Percentiles rank a stretch among this genome's conserved stretches.
phyloP scores from a whole-genome alignment of 2,329 filamentous ascomycete genomes.

The Aspergillus ochraceus region DNA sequence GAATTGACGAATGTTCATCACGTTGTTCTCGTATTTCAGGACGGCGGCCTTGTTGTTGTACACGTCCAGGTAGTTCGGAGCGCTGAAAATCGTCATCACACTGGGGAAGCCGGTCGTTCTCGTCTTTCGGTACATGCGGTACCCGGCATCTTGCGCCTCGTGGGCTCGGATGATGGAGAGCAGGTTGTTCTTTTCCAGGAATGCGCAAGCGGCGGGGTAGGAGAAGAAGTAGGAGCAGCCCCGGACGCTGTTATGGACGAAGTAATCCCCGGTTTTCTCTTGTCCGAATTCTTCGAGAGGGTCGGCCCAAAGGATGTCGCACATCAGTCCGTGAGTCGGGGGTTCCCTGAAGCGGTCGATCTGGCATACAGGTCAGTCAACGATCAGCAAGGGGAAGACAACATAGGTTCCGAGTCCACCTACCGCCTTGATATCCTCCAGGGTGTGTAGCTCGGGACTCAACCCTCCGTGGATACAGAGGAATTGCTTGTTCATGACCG shows the following conservation, averaged over 20 bases:
- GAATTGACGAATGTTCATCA: slow-evolving; percentile 99
- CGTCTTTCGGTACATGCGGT: slow-evolving; percentile 99
- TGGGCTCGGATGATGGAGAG: slow-evolving; percentile 96
- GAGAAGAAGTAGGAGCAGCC: slow-evolving; percentile 99
- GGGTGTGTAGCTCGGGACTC: slow-evolving; percentile 90
- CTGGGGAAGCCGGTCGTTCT: slow-evolving; percentile 96
- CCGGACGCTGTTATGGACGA: slow-evolving; percentile 96
- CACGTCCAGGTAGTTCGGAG: slow-evolving; percentile 96
- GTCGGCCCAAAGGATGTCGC: slow-evolving; percentile 98
- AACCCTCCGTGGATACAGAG: slow-evolving; percentile 96
- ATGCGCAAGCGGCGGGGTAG: slow-evolving; percentile 93
- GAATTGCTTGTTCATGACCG: slow-evolving; percentile 99
- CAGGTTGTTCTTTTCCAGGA: slow-evolving; percentile 98
- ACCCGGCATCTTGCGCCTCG: slow-evolving; percentile 97
- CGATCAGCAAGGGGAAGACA: not conserved
- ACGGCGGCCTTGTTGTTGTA: slow-evolving; percentile 99
- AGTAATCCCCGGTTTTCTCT: slow-evolving; percentile 97
- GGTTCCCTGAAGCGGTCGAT: slow-evolving; percentile 98
- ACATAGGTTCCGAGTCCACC: slow-evolving; percentile 34
- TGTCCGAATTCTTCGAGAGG: slow-evolving; percentile 97
- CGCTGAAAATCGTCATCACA: slow-evolving; percentile 99
- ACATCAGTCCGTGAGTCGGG: slow-evolving; percentile 97
- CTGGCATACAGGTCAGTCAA: slow-evolving; percentile 46
- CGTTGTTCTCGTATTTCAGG: slow-evolving; percentile 99
- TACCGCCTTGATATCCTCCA: slow-evolving; percentile 89